Percentiles rank a stretch among this genome's conserved stretches.
phyloP scores from a whole-genome alignment of 78 protist species.

The Pigoraptor vietnamica region DNA sequence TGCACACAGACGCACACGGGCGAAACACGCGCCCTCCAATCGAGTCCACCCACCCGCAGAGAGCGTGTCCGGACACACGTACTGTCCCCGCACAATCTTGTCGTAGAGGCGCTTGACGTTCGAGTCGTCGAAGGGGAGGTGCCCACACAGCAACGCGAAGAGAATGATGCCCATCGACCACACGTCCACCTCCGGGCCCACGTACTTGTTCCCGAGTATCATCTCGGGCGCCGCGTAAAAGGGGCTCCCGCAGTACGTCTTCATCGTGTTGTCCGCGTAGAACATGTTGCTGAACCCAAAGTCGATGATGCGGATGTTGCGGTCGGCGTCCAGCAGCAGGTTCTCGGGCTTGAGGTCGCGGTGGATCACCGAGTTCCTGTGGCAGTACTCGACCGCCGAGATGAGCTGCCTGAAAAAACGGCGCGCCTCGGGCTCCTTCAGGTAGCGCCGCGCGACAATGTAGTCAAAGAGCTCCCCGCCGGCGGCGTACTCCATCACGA shows the following conservation, averaged over 20 bases:
- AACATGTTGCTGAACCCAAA: conserved; percentile 60
- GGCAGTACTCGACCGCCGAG: conserved; percentile 54
- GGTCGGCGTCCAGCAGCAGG: conserved; percentile 49
- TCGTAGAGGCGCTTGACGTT: not conserved
- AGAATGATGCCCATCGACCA: conserved; percentile 22
- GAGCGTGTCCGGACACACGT: not conserved
- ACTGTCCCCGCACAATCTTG: not conserved
- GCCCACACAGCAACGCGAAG: conserved; percentile 90
- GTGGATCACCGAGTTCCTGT: not conserved
- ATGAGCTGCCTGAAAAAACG: conserved; percentile 42
- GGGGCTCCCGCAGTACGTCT: conserved; percentile 52
- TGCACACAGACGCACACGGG: too few relatives aligned
- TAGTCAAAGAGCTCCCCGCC: conserved; percentile 67
- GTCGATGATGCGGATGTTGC: conserved; percentile 68
- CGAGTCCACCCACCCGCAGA: not conserved
- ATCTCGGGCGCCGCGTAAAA: conserved; percentile 72
- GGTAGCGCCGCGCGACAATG: conserved; percentile 32
- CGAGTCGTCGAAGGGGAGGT: conserved; percentile 94
- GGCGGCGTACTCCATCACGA: conserved; percentile 16
- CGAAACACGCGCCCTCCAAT: too few relatives aligned
- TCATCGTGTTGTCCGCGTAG: not conserved
- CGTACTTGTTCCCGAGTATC: conserved; percentile 33
- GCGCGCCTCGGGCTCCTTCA: conserved; percentile 57
- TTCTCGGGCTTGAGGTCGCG: conserved; percentile 80
- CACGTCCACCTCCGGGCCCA: conserved; percentile 34